phyloP scores from a whole-genome alignment of 257 asterid genomes.

The Ilex aquifolium region DNA sequence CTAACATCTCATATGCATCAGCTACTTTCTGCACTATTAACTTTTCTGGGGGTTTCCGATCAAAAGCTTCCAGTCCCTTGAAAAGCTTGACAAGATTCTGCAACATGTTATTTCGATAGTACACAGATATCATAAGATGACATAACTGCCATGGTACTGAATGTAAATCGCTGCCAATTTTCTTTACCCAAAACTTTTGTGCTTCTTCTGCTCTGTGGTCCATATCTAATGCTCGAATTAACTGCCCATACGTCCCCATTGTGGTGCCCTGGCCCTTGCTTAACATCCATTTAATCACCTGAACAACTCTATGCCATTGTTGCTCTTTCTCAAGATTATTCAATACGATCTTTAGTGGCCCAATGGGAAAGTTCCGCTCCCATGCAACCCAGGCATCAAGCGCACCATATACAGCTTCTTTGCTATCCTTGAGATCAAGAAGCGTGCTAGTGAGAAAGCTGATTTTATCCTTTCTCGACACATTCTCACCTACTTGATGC shows the following conservation, averaged over 20 bases:
- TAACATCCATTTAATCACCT: slow-evolving; percentile 89
- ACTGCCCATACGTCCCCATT: slow-evolving; percentile 67
- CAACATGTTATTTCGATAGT: slow-evolving; percentile 64
- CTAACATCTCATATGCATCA: slow-evolving; percentile 66
- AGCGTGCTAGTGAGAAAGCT: slow-evolving; percentile 53
- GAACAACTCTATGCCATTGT: slow-evolving; percentile 77
- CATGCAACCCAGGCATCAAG: slow-evolving; percentile 96
- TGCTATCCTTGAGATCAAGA: slow-evolving; percentile 46
- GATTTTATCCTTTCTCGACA: slow-evolving; percentile 61
- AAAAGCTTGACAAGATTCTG: slow-evolving; percentile 73
- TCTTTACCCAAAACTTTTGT: slow-evolving; percentile 65
- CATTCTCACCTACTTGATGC: slow-evolving; percentile 59
- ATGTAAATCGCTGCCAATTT: slow-evolving; percentile 63
- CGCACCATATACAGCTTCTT: slow-evolving; percentile 57
- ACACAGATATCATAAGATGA: slow-evolving; percentile 64
- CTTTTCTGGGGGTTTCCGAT: slow-evolving; percentile 76
- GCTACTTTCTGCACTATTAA: slow-evolving; percentile 69
- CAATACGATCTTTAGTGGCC: slow-evolving; percentile 48
- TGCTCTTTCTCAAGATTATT: slow-evolving; percentile 72
- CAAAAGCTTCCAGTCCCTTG: slow-evolving; percentile 69
- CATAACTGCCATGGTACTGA: slow-evolving; percentile 82
- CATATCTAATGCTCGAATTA: slow-evolving; percentile 78
- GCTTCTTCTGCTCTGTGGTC: slow-evolving; percentile 74
- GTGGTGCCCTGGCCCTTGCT: slow-evolving; percentile 94
- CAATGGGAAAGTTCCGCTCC: slow-evolving; percentile 80